Conservation (phyloP, 1,284 basidiomycete species). For the Moesziomyces globuligerus region DNA sequence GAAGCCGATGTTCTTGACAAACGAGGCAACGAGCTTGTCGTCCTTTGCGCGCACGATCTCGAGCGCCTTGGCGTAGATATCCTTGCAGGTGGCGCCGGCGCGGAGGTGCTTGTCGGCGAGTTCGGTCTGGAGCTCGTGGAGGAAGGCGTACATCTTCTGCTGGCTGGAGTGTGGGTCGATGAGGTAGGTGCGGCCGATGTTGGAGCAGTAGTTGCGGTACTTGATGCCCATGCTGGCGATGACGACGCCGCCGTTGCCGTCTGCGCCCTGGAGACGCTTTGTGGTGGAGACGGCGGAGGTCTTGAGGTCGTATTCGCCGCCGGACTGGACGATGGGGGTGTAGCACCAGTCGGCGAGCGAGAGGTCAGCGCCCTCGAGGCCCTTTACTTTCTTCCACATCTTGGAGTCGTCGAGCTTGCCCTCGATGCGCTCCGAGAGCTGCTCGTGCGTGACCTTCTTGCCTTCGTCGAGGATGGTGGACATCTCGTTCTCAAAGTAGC, state of each 20-base stretch:
- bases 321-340: constrained; percentile 93
- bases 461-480: constrained; percentile 91
- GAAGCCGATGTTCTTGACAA: constrained; percentile 91
- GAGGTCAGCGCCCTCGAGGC: constrained; percentile 76
- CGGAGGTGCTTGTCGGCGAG: constrained; percentile 78
- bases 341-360: constrained; percentile 89
- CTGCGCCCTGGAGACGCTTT: constrained; percentile 75
- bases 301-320: constrained; percentile 87
- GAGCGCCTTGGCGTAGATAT: constrained; percentile 82
- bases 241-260: constrained; percentile 80
- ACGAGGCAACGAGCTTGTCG: constrained; percentile 81
- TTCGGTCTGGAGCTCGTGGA: constrained; percentile 82
- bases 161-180: constrained; percentile 83
- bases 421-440: constrained; percentile 84
- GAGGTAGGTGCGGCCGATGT: constrained; percentile 90
- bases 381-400: constrained; percentile 74
- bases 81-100: constrained; percentile 80
- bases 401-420: constrained; percentile 82
- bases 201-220: constrained; percentile 92
- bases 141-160: constrained; percentile 78
- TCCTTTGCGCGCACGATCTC: constrained; percentile 80
- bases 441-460: constrained; percentile 87
- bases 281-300: constrained; percentile 85
- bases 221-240: constrained; percentile 87
- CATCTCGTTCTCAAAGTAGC: constrained; percentile 88